Evolutionary conservation across 805 yeast genomes (phyloP).

Genomic region (Wickerhamiella brachini): DNA sequence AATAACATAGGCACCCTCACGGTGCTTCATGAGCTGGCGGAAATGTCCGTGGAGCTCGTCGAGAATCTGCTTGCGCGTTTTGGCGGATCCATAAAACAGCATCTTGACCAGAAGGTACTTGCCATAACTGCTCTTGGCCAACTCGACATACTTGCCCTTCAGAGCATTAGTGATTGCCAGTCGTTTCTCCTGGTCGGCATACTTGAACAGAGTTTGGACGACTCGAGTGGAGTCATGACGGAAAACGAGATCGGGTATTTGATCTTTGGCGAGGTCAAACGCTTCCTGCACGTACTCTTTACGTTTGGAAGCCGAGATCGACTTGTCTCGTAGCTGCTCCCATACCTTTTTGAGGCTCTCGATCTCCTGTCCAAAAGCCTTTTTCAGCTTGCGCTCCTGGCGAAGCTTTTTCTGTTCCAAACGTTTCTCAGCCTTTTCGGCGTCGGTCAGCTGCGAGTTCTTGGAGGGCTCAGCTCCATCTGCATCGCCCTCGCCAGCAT

Average conservation of each 20-base stretch:
- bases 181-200: conserved; percentile 68
- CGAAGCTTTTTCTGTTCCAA: conserved; percentile 68
- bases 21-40: conserved; percentile 86
- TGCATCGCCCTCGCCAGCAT: conserved; percentile 9
- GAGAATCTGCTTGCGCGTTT: conserved; percentile 58
- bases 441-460: conserved; percentile 11
- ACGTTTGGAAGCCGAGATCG: conserved; percentile 59
- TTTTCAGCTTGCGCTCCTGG: conserved; percentile 71
- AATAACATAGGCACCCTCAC: conserved; percentile 95
- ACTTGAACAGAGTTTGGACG: conserved; percentile 84
- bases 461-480: background rate
- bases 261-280: conserved; percentile 70
- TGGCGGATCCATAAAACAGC: conserved; percentile 81
- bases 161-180: conserved; percentile 51
- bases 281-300: conserved; percentile 68
- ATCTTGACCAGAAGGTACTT: conserved; percentile 80
- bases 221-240: conserved; percentile 96
- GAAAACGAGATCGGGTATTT: conserved; percentile 69
- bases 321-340: conserved; percentile 82
- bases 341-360: conserved; percentile 74
- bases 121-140: conserved; percentile 90
- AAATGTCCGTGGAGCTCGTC: conserved; percentile 82
- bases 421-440: conserved; percentile 37
- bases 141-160: conserved; percentile 60
- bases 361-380: conserved; percentile 79